Evolutionary conservation across 345 rosid species (phyloP), one percentile per base, ranked within the genome.

Genomic region (Triadica sebifera): DNA sequence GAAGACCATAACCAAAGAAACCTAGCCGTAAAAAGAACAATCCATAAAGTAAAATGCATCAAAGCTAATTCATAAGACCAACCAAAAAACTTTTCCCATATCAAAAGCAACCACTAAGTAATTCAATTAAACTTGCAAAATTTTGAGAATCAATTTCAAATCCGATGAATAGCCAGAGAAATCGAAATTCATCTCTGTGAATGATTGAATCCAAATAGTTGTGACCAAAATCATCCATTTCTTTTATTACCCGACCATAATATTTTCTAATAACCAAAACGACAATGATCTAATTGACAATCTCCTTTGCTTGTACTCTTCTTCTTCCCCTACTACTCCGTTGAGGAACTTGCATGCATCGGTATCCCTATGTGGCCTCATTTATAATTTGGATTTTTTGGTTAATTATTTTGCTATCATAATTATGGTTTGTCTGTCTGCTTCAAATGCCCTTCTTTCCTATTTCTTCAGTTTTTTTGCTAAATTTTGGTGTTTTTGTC

Each of bases 211-310:
- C 98, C 98, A 94, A 50, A 91, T 83, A 19, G 97, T 91, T 0
- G 91, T 97, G n/a, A 94, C 93, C 8, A 94, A 84, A 51, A 94
- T 89, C 98, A 92, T 92, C 98, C 98, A 94, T 76, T 92, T 94
- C 39, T 93, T 49, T 2, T 94, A 94, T 47, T 92, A 96, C 47
- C 90, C 98, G 0, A 86, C 91, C 98, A 92, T 92, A 16, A 50
- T 50, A 7, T 7, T 19, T 22, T 4, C 1, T 10, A 63, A 15
- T 7, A 63, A 63, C 13, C 9, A 8, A 63, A 39, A 39, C 58
- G 58, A 55, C 34, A 34, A 0, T 29, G 61, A 41, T 41, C 45
- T 20, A 20, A 20, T 0, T 7, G 34, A n/a, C 29, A 25, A 20
- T 57, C 61, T 20, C 37, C 4, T 57, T 9, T 34, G 20, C n/a